Conservation (phyloP, 179 eudicot species). For the Heliamphora pulchella region DNA sequence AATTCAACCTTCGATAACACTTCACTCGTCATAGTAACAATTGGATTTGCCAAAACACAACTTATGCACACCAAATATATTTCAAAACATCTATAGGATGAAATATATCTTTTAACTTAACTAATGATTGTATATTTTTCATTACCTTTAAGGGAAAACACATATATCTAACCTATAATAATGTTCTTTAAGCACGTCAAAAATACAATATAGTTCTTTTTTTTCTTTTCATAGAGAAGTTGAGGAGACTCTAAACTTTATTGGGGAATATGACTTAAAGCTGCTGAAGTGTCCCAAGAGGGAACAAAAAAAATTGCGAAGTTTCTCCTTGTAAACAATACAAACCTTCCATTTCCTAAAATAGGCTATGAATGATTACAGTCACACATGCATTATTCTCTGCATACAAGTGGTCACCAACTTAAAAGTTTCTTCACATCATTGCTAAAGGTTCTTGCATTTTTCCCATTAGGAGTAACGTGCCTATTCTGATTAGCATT, state of each 20-base stretch:
- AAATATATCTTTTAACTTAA: no score
- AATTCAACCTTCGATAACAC: no score
- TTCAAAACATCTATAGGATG: no score
- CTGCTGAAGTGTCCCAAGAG: background rate
- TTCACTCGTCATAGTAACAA: no score
- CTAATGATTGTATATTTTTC: no score
- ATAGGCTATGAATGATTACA: background rate
- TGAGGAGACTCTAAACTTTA: background rate
- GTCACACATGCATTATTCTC: background rate
- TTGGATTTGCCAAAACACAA: no score
- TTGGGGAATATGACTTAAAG: background rate
- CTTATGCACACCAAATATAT: no score
- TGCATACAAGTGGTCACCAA: no score
- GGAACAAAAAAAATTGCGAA: background rate
- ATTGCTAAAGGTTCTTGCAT: background rate
- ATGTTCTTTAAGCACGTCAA: background rate
- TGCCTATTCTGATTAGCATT: background rate
- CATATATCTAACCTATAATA: background rate
- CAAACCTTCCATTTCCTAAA: background rate
- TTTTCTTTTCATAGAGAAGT: background rate
- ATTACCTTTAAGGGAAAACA: no score
- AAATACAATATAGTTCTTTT: background rate
- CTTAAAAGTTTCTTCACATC: no score
- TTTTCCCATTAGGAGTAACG: background rate
- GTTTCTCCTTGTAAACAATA: background rate